Conservation (phyloP, 106 monocot genomes). For the Platanthera guangdongensis region DNA sequence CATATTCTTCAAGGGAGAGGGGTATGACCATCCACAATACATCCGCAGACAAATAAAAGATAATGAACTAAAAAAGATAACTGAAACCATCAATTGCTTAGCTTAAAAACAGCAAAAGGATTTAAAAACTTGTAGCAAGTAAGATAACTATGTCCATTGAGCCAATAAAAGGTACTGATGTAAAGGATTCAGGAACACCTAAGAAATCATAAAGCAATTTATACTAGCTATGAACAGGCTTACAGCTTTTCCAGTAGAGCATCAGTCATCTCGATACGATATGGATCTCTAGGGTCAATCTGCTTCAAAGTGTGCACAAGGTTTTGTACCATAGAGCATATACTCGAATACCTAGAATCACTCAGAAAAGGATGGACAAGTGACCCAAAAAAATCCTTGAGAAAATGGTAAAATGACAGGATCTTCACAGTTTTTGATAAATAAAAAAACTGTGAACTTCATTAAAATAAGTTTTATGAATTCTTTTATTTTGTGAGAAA, state of each 20-base stretch:
- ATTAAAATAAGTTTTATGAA: not conserved
- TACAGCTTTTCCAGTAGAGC: slow-evolving; percentile 71
- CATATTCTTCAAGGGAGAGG: too few relatives aligned
- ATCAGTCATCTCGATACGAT: slow-evolving; percentile 85
- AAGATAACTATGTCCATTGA: not conserved
- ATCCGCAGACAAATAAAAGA: not conserved
- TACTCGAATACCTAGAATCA: slow-evolving; percentile 55
- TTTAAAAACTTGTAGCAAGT: not conserved
- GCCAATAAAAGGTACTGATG: not conserved
- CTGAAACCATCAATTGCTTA: not conserved
- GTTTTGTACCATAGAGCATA: slow-evolving; percentile 84
- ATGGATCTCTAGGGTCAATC: slow-evolving; percentile 78
- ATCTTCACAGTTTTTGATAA: not conserved
- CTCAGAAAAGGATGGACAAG: not conserved
- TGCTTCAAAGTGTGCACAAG: slow-evolving; percentile 66
- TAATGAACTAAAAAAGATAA: not conserved
- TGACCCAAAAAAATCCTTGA: not conserved
- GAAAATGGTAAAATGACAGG: not conserved
- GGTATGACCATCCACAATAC: not conserved
- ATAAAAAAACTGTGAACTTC: not conserved
- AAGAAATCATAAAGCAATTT: not conserved
- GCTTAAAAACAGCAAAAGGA: not conserved
- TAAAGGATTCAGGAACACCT: not conserved
- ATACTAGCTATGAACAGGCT: slow-evolving; percentile 11
- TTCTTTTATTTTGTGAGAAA: not conserved